phyloP scores from a whole-genome alignment of 371 early-diverging fungal species.

The Mortierella sp. region DNA sequence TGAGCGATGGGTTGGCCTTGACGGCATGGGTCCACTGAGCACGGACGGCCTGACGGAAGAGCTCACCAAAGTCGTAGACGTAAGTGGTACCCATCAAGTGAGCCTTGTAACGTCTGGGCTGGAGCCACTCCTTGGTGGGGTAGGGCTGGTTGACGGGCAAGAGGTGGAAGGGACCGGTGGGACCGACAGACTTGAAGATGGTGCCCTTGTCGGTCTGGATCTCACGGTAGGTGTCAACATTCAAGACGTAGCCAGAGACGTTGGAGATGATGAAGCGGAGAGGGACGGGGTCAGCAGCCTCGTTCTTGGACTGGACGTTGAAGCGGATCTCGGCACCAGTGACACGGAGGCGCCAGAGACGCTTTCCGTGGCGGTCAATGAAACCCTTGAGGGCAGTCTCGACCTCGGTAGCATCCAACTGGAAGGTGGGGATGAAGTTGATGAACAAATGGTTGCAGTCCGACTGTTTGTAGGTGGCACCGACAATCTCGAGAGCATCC shows the following conservation, averaged over 20 bases:
- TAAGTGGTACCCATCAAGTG: constrained; percentile 98
- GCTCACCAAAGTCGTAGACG: constrained; percentile 98
- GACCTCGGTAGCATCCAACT: constrained; percentile 88
- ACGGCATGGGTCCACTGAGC: constrained; percentile 82
- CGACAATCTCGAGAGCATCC: constrained; percentile 94
- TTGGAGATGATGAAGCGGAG: constrained; percentile 94
- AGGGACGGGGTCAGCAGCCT: constrained; percentile 76
- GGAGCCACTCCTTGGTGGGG: constrained; percentile 95
- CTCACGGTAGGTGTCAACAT: constrained; percentile 95
- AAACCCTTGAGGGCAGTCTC: constrained; percentile 90
- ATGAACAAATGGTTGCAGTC: constrained; percentile 99
- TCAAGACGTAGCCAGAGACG: constrained; percentile 92
- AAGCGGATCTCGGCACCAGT: constrained; percentile 96
- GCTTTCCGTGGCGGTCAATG: constrained; percentile 94
- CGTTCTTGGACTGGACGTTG: constrained; percentile 80
- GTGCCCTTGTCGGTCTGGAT: constrained; percentile 80
- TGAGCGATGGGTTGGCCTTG: constrained; percentile 67
- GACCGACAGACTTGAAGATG: constrained; percentile 81
- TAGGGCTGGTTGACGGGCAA: constrained; percentile 89
- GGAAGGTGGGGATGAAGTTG: constrained; percentile 97
- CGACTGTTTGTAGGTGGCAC: constrained; percentile 90
- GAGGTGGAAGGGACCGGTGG: constrained; percentile 89
- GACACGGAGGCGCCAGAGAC: constrained; percentile 95
- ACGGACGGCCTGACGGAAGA: constrained; percentile 91
- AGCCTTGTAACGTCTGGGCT: constrained; percentile 98